Evolutionary conservation across 2,329 filamentous ascomycete genomes (phyloP), one percentile per base, ranked within the genome.

Genomic region (Aspergillus spinulosporus): DNA sequence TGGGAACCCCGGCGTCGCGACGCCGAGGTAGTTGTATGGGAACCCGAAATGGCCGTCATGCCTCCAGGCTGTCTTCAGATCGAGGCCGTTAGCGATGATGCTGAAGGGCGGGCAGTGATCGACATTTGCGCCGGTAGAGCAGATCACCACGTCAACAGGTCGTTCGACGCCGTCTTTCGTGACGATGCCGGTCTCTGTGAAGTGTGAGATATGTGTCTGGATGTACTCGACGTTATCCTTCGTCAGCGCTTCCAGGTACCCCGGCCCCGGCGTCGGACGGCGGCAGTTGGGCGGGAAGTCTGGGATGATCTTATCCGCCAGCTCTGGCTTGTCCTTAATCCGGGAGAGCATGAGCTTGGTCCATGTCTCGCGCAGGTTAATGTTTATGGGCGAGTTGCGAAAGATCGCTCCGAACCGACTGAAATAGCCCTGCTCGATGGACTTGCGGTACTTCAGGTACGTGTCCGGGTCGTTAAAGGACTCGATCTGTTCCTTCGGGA

Each of bases 1-100:
- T 0, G 87, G 87, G 59, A 89, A 89, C 0, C 81, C 82, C 0
- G 87, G 86, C 0, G 84, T 82, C 0, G 83, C 82, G 1, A 86
- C 64, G 0, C 87, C 87, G 5, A 89, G 74, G 62, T 90, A 90
- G 0, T 83, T 87, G 66, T 88, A 85, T 0, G 88, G 87, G 57
- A 84, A 88, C 0, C 85, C 86, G 58, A 79, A 80, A 15, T 76
- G 72, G 0, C 82, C 82, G 39, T 78, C 80, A 1, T 76, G 76
- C 11, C 75, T 76, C 87, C 87, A 90, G 1, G 82, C 75, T 6
- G 77, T 70, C 8, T 76, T 72, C 1, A 89, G 73, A 54, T 86
- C 79, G 6, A 78, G 69, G 2, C 81, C 84, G 47, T 79, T 71
- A 1, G 83, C 81, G 26, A 76, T 74, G 60, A 90, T 82, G 0